A percentile compares a stretch with the other conserved stretches of the same genome.
Conservation (phyloP, 257 asterid species). For the Nicotiana undulata region DNA sequence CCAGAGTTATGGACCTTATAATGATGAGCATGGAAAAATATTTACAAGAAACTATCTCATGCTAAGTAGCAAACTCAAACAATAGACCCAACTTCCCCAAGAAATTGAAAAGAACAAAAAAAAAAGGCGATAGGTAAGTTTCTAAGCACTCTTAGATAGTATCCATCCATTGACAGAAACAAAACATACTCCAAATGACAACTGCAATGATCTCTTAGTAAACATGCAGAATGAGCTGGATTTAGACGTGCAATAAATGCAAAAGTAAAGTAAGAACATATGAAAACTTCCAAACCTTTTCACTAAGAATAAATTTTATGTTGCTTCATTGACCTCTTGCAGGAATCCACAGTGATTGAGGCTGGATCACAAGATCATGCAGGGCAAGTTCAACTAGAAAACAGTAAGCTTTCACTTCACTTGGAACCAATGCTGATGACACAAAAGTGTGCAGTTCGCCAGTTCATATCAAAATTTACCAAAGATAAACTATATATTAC, state of each 20-base stretch:
- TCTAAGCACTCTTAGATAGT: too few relatives aligned
- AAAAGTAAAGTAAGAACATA: background rate
- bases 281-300: background rate
- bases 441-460: too few relatives aligned
- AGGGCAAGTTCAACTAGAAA: conserved; percentile 31
- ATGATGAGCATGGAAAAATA: too few relatives aligned
- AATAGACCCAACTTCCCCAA: too few relatives aligned
- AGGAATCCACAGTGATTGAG: conserved; percentile 35
- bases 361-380: conserved; percentile 26
- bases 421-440: background rate
- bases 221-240: background rate
- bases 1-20: too few relatives aligned
- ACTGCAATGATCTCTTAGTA: background rate
- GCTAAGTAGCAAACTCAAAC: too few relatives aligned
- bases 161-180: too few relatives aligned
- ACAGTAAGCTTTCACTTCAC: conserved; percentile 30
- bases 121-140: too few relatives aligned
- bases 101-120: too few relatives aligned
- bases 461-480: too few relatives aligned
- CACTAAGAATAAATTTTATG: background rate
- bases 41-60: too few relatives aligned
- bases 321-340: conserved; percentile 5
- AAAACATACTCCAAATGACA: too few relatives aligned
- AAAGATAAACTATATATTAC: background rate
- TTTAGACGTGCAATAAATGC: background rate